Percentiles rank a stretch among this genome's conserved stretches.
phyloP scores from a whole-genome alignment of 257 asterid genomes.

The Jasminum sambac region DNA sequence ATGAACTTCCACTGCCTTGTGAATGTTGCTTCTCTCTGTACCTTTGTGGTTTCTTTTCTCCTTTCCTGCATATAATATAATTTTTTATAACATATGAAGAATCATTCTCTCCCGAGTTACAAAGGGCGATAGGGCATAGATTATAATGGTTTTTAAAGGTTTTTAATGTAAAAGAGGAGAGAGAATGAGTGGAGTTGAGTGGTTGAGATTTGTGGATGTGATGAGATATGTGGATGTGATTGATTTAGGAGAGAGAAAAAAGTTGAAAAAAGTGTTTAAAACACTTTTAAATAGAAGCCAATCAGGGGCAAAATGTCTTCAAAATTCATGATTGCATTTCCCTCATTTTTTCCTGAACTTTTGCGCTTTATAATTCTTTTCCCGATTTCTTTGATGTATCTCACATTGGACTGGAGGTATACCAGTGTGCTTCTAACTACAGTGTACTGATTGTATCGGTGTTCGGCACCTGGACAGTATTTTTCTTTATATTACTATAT shows the following conservation, averaged over 20 bases:
- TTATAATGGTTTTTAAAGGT: too few relatives aligned
- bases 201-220: too few relatives aligned
- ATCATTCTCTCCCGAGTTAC: not conserved
- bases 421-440: slow-evolving; percentile 6
- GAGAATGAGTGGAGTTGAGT: too few relatives aligned
- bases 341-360: not conserved
- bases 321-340: not conserved
- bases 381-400: not conserved
- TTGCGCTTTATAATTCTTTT: not conserved
- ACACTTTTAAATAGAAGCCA: too few relatives aligned
- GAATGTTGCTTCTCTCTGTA: not conserved
- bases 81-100: not conserved
- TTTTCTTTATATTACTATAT: not conserved
- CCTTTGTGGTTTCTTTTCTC: slow-evolving; percentile 1
- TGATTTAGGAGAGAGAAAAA: too few relatives aligned
- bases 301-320: not conserved
- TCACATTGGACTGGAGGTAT: slow-evolving; percentile 1
- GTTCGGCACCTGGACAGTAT: not conserved
- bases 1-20: slow-evolving; percentile 3
- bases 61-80: not conserved
- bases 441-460: not conserved
- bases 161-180: too few relatives aligned
- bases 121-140: too few relatives aligned
- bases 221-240: too few relatives aligned
- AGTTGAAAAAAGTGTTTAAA: too few relatives aligned